A percentile compares a stretch with the other conserved stretches of the same genome.
phyloP scores from a whole-genome alignment of 768 basidiomycete species.

The Boletus vermiculosoides region DNA sequence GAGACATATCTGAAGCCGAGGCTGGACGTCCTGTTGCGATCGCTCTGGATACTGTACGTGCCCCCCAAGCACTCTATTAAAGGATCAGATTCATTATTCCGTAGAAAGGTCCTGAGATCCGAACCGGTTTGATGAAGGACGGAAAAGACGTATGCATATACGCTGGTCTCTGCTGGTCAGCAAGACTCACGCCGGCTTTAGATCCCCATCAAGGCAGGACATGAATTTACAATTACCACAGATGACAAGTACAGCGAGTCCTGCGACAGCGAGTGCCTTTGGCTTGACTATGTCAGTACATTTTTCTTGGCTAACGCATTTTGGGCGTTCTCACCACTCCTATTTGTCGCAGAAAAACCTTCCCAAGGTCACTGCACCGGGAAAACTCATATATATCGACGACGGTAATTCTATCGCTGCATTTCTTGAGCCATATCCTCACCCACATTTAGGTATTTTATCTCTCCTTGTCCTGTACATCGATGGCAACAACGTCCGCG shows the following conservation, averaged over 20 bases:
- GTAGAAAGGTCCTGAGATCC: constrained; percentile 99
- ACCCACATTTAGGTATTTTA: constrained; percentile 55
- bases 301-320: not conserved
- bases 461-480: constrained; percentile 90
- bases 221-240: constrained; percentile 89
- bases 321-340: not conserved
- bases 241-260: constrained; percentile 76
- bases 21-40: constrained; percentile 93
- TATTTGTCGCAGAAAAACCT: constrained; percentile 65
- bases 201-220: constrained; percentile 85
- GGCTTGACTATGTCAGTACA: constrained; percentile 85
- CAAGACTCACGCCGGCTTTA: constrained; percentile 31
- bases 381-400: constrained; percentile 96
- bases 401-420: constrained; percentile 57
- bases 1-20: constrained; percentile 37
- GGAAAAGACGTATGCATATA: constrained; percentile 71
- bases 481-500: constrained; percentile 76
- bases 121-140: constrained; percentile 90
- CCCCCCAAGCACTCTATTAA: not conserved
- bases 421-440: constrained; percentile 1
- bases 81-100: constrained; percentile 7
- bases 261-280: constrained; percentile 84
- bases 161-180: not conserved
- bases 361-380: constrained; percentile 93
- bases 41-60: constrained; percentile 89